Base-by-base conservation (phyloP, 495 filamentous ascomycete species). In the Glutinoglossum americanum region DNA sequence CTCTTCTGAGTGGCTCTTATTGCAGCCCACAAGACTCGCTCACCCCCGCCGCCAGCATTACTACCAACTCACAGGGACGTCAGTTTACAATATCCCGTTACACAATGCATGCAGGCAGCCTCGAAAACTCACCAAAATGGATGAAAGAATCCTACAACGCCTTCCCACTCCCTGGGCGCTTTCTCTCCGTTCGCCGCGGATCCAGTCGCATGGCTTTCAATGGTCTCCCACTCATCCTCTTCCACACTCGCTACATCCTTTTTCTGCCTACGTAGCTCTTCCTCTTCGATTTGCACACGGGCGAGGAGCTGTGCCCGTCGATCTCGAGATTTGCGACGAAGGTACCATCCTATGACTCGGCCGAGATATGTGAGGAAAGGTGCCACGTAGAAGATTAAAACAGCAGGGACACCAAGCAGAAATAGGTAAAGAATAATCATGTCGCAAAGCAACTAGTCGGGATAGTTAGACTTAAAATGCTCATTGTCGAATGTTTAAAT, bases 11-110 rank as follows among this genome's bases (percentile, higher is more conserved):
- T 95, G 30, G 93, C 87, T 62, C 83, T 81, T 56, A 98, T 83
- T 10, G 93, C 92, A 60, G 89, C 90, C 89, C 92, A 98, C 45
- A 98, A 79, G 30, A 98, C 93, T 67, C 92, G 78, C 71, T 98
- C 92, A 59, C 93, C 92, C 44, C 92, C 92, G 33, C 92, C 92
- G 28, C 90, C 92, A 44, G 92, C 93, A 71, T 97, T 96, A 68
- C 87, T 89, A 62, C 41, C 41, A 45, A 23, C n/a, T 23, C 41
- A 10, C 4, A 23, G 3, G 13, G 5, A 1, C 17, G n/a, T 45
- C 10, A 45, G 41, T 21, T n/a, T 45, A 45, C 41, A 11, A 10
- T 19, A 10, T n/a, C 21, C 9, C 41, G 4, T n/a, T 13, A 45
- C 21, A 7, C 59, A 44, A 26, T 48, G 13, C 23, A 61, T 59